These are phyloP conservation scores for Apiospora sp. DNA, from an alignment of 2,329 filamentous ascomycete species.

Conservation along the genomic window DNA sequence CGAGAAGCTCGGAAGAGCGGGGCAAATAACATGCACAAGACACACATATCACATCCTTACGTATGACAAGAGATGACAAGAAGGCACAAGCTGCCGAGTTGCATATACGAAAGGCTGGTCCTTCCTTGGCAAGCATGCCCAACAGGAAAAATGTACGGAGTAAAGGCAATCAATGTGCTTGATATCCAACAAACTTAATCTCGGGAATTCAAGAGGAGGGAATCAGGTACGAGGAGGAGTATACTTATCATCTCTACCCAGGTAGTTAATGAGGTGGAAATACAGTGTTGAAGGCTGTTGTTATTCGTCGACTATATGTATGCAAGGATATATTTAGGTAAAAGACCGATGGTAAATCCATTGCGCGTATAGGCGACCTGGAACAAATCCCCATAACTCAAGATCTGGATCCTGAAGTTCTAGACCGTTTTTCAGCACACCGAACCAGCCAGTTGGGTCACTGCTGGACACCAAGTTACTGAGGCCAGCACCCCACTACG, in stretches of 20 bases:
- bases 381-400: not conserved
- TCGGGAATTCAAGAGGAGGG: not conserved
- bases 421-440: not conserved
- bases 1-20: not conserved
- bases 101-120: slow-evolving; percentile 5
- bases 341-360: too few species aligned
- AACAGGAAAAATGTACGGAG: not conserved
- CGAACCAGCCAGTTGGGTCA: not conserved
- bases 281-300: too few species aligned
- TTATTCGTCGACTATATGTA: too few species aligned
- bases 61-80: slow-evolving; percentile 19
- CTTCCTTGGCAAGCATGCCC: not conserved
- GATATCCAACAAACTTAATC: not conserved
- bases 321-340: too few species aligned
- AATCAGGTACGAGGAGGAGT: not conserved
- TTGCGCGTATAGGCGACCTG: too few species aligned
- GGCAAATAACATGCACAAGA: not conserved
- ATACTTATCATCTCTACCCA: too few species aligned
- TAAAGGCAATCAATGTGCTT: not conserved
- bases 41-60: slow-evolving; percentile 2
- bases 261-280: too few species aligned
- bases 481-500: not conserved
- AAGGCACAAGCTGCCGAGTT: not conserved
- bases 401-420: not conserved
- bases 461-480: not conserved